A percentile compares a stretch with the other conserved stretches of the same genome.
Conservation (phyloP, 2,329 filamentous ascomycete genomes). For the Aspergillus ustus region DNA sequence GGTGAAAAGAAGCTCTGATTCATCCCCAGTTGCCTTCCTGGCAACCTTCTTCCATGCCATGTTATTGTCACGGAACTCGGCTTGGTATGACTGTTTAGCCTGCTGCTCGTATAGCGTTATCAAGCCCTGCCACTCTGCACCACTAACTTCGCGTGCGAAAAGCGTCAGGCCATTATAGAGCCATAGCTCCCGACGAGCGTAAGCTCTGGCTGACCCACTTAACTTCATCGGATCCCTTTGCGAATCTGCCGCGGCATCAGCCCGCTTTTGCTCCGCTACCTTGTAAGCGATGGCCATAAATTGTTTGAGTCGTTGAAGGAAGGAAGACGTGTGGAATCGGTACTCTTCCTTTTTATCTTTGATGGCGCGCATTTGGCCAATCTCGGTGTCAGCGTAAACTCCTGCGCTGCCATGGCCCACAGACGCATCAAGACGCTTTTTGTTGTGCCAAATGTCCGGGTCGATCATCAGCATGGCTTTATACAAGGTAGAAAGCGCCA, state of each 20-base stretch:
- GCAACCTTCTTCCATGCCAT: conserved; percentile 79
- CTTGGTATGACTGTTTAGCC: conserved; percentile 76
- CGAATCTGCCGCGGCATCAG: conserved; percentile 58
- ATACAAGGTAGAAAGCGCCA: conserved; percentile 78
- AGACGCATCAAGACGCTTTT: conserved; percentile 53
- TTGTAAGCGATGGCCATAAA: conserved; percentile 84
- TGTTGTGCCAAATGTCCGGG: conserved; percentile 69
- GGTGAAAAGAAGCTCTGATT: conserved; percentile 85
- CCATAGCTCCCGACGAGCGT: conserved; percentile 77
- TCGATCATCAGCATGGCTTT: conserved; percentile 95
- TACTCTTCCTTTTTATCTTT: conserved; percentile 95
- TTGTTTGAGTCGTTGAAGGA: conserved; percentile 77
- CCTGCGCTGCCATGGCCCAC: conserved; percentile 46
- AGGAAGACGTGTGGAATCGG: conserved; percentile 72
- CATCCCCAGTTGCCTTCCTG: conserved; percentile 75
- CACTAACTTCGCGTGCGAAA: conserved; percentile 84
- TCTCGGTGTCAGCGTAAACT: conserved; percentile 73
- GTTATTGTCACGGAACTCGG: conserved; percentile 78
- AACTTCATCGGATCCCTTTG: conserved; percentile 60
- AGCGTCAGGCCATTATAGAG: conserved; percentile 85
- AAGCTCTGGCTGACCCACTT: conserved; percentile 71
- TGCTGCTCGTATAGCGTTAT: conserved; percentile 81
- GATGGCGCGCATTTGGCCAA: conserved; percentile 86
- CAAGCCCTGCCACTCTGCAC: conserved; percentile 77
- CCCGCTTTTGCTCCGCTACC: conserved; percentile 71